phyloP scores from a whole-genome alignment of 2,329 filamentous ascomycete species.

The Ascochyta koolunga region DNA sequence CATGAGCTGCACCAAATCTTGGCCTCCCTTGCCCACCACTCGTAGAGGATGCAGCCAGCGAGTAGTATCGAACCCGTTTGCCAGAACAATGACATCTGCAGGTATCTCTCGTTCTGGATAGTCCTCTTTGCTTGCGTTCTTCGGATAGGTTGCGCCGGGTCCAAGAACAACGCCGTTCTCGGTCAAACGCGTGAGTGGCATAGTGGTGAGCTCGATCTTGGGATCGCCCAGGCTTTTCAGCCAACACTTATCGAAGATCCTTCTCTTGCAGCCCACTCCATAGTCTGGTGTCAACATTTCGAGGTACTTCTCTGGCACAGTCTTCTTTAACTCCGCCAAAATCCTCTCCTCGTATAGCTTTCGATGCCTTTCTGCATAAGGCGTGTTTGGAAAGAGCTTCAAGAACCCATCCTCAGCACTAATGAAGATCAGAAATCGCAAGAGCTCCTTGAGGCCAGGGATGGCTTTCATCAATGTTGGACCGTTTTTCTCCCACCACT shows the following conservation, averaged over 20 bases:
- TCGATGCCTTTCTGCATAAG: slow-evolving; percentile 48
- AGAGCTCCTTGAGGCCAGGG: slow-evolving; percentile 57
- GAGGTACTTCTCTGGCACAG: slow-evolving; percentile 65
- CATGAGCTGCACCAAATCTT: slow-evolving; percentile 63
- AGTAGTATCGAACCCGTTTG: slow-evolving; percentile 66
- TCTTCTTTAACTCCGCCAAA: slow-evolving; percentile 55
- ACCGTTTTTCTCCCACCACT: slow-evolving; percentile 55
- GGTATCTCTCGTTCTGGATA: slow-evolving; percentile 52
- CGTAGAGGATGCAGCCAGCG: slow-evolving; percentile 61
- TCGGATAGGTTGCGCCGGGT: slow-evolving; percentile 56
- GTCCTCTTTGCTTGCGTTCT: slow-evolving; percentile 40
- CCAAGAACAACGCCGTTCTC: slow-evolving; percentile 59
- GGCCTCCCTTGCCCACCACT: slow-evolving; percentile 58
- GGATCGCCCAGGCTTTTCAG: slow-evolving; percentile 58
- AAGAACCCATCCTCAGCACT: slow-evolving; percentile 54
- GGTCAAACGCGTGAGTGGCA: slow-evolving; percentile 56
- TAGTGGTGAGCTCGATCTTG: slow-evolving; percentile 61
- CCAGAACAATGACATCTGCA: slow-evolving; percentile 66
- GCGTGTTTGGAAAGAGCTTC: slow-evolving; percentile 53
- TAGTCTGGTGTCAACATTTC: slow-evolving; percentile 68
- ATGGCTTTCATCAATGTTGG: slow-evolving; percentile 55
- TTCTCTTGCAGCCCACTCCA: slow-evolving; percentile 67
- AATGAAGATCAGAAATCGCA: slow-evolving; percentile 55
- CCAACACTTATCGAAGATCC: slow-evolving; percentile 65
- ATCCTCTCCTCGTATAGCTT: slow-evolving; percentile 51